phyloP scores from a whole-genome alignment of 2,329 filamentous ascomycete genomes.

The Mollisiaceae sp. region DNA sequence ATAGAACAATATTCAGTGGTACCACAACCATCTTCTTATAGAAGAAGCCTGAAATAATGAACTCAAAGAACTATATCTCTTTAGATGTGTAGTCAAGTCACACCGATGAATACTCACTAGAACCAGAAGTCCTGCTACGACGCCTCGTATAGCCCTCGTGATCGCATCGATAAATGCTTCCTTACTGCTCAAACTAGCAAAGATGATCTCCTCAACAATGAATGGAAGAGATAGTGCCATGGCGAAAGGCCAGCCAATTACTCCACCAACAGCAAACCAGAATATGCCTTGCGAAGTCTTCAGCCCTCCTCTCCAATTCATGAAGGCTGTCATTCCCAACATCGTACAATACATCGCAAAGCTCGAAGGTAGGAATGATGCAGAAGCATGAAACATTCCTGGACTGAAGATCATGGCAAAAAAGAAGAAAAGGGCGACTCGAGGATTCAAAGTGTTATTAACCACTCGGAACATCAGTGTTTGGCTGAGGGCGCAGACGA shows the following conservation, averaged over 20 bases:
- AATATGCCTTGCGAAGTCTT: conserved; percentile 84
- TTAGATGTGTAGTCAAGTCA: conserved; percentile 16
- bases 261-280: conserved; percentile 85
- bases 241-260: conserved; percentile 95
- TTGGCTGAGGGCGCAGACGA: conserved; percentile 81
- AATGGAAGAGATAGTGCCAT: conserved; percentile 82
- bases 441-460: conserved; percentile 75
- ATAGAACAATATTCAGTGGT: conserved; percentile 90
- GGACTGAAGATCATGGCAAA: conserved; percentile 78
- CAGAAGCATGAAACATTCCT: conserved; percentile 91
- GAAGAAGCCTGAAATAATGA: conserved; percentile 79
- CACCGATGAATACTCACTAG: conserved; percentile 33
- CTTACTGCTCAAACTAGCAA: conserved; percentile 58
- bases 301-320: conserved; percentile 83
- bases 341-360: conserved; percentile 96
- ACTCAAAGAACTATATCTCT: conserved; percentile 65
- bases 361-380: conserved; percentile 87
- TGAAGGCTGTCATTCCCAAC: conserved; percentile 84
- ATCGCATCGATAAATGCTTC: conserved; percentile 65
- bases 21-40: conserved; percentile 80
- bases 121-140: conserved; percentile 47
- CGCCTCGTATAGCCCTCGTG: conserved; percentile 69
- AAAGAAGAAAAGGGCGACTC: conserved; percentile 85
- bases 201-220: conserved; percentile 74
- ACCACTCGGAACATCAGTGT: conserved; percentile 81